These are phyloP conservation scores for Arthrobotrys pseudoclavata DNA, from an alignment of 2,329 filamentous ascomycete genomes.

Conservation along the genomic window DNA sequence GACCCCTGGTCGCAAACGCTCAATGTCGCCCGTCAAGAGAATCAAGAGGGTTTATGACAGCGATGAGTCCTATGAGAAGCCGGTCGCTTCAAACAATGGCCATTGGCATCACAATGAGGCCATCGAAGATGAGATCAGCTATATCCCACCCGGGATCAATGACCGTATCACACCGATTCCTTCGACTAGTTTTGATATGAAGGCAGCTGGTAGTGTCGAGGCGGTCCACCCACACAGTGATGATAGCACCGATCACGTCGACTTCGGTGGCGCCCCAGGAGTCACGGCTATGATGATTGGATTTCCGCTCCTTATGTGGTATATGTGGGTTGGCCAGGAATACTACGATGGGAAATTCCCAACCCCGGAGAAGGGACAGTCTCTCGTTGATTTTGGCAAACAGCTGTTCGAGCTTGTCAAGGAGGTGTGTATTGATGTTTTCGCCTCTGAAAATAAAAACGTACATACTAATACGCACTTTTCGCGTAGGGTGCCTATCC, in stretches of 20 bases:
- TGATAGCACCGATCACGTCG: constrained; percentile 71
- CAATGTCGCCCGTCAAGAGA: constrained; percentile 64
- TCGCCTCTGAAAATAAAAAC: background rate
- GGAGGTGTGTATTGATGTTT: constrained; percentile 66
- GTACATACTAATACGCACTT: background rate
- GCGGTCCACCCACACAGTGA: constrained; percentile 62
- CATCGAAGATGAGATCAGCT: constrained; percentile 52
- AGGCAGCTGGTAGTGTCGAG: constrained; percentile 52
- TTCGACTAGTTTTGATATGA: constrained; percentile 55
- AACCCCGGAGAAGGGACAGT: constrained; percentile 75
- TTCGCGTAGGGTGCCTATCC: constrained; percentile 79
- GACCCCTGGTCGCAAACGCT: constrained; percentile 69
- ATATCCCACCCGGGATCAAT: constrained; percentile 66
- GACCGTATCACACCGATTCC: constrained; percentile 51
- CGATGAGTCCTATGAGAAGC: constrained; percentile 64
- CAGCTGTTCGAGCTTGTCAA: constrained; percentile 81
- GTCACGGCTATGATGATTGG: constrained; percentile 87
- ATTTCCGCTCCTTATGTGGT: constrained; percentile 97
- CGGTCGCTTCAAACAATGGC: constrained; percentile 33
- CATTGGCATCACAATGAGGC: constrained; percentile 59
- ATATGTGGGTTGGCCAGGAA: constrained; percentile 97
- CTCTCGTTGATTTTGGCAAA: constrained; percentile 76
- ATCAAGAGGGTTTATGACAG: constrained; percentile 65
- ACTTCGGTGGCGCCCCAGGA: constrained; percentile 90
- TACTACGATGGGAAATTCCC: constrained; percentile 92